phyloP scores from a whole-genome alignment of 352 stramenopile species.

The Bremia lactucae region DNA sequence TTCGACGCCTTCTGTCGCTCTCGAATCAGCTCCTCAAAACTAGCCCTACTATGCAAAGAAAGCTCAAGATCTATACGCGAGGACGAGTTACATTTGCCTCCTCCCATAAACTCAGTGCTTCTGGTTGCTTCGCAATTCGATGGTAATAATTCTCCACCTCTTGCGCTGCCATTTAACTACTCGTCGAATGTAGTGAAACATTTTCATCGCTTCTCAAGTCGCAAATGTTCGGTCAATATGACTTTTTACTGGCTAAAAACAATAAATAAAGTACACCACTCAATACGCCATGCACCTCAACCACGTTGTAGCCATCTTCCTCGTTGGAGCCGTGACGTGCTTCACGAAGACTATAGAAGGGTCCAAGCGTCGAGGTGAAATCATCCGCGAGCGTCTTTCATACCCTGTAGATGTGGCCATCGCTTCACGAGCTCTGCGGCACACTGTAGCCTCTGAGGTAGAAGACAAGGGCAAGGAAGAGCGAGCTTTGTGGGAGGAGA shows the following conservation, averaged over 20 bases:
- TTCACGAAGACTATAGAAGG: too few relatives aligned
- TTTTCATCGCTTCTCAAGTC: slow-evolving; percentile 1
- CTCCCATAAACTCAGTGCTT: slow-evolving; percentile 40
- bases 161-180: slow-evolving; percentile 31
- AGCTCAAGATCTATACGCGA: slow-evolving; percentile 17
- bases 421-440: too few relatives aligned
- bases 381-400: too few relatives aligned
- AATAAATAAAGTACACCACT: too few relatives aligned
- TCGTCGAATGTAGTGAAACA: slow-evolving; percentile 1
- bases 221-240: not conserved
- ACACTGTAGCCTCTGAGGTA: too few relatives aligned
- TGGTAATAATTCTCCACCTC: slow-evolving; percentile 43
- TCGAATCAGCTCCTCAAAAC: slow-evolving; percentile 17
- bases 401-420: too few relatives aligned
- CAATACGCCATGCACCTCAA: too few relatives aligned
- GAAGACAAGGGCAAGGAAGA: too few relatives aligned
- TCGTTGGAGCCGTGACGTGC: too few relatives aligned
- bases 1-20: slow-evolving; percentile 12
- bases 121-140: slow-evolving; percentile 36
- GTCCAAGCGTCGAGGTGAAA: too few relatives aligned
- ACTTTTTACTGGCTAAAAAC: slow-evolving; percentile 15
- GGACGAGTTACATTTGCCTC: slow-evolving; percentile 2
- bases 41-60: slow-evolving; percentile 11
- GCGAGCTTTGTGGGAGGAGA: too few relatives aligned
- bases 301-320: too few relatives aligned